phyloP scores from a whole-genome alignment of 352 stramenopile species.

The Aphanomyces euteiches region DNA sequence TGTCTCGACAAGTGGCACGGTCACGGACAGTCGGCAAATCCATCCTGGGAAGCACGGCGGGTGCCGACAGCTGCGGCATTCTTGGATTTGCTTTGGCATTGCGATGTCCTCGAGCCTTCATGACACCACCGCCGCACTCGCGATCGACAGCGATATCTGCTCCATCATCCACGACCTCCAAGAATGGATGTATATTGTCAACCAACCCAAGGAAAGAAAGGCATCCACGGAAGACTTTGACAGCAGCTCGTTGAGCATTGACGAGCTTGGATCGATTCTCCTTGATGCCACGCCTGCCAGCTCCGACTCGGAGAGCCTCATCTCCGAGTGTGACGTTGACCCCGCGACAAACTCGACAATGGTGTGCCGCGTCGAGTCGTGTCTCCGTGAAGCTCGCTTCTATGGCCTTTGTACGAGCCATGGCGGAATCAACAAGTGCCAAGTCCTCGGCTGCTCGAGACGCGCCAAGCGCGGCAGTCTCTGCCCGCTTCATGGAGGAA shows the following conservation, averaged over 20 bases:
- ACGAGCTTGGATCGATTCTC: not conserved
- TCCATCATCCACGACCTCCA: not conserved
- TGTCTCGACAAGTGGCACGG: too few species aligned
- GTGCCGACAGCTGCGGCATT: too few species aligned
- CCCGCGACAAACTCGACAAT: conserved; percentile 41
- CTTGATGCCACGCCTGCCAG: too few species aligned
- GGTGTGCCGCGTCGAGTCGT: not conserved
- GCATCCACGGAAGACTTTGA: not conserved
- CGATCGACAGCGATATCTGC: too few species aligned
- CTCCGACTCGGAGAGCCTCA: not conserved
- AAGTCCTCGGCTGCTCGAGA: conserved; percentile 71
- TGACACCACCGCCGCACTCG: too few species aligned
- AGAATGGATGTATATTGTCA: conserved; percentile 1
- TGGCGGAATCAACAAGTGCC: conserved; percentile 39
- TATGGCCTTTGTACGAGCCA: not conserved
- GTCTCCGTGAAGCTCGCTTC: not conserved
- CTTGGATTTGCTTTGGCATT: too few species aligned
- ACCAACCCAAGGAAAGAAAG: not conserved
- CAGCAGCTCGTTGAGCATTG: not conserved
- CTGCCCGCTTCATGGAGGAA: conserved; percentile 71
- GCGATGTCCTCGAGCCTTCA: too few species aligned
- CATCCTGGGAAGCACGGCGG: too few species aligned
- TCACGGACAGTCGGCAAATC: too few species aligned
- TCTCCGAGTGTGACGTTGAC: not conserved
- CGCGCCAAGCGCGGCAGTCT: conserved; percentile 70